These are phyloP conservation scores for Emericellopsis terricola DNA, from an alignment of 495 filamentous ascomycete species.

Conservation along the genomic window DNA sequence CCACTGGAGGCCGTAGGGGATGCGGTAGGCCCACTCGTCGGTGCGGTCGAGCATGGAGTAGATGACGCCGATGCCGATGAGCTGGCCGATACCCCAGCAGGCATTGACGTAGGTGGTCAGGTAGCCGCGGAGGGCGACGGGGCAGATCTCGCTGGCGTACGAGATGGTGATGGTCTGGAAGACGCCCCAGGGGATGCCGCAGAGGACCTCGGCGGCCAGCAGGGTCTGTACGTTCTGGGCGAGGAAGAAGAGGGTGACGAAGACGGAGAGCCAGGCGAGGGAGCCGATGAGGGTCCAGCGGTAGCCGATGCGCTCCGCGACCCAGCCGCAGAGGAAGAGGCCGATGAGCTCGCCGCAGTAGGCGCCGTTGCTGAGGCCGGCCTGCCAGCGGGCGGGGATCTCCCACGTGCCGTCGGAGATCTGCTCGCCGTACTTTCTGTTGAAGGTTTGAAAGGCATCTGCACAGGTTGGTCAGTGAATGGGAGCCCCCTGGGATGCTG, in stretches of 20 bases:
- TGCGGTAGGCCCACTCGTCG: constrained; percentile 41
- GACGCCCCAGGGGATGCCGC: constrained; percentile 59
- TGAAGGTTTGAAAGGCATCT: constrained; percentile 43
- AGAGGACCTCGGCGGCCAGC: constrained; percentile 46
- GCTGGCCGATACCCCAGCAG: constrained; percentile 65
- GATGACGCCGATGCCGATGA: constrained; percentile 60
- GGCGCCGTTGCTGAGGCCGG: constrained; percentile 45
- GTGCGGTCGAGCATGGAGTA: constrained; percentile 37
- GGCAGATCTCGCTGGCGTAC: constrained; percentile 66
- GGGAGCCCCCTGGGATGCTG: too few species aligned
- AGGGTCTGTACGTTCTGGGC: constrained; percentile 38
- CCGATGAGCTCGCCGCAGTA: constrained; percentile 11
- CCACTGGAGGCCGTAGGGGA: constrained; percentile 63
- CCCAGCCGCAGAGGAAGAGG: constrained; percentile 43
- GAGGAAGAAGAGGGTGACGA: constrained; percentile 39
- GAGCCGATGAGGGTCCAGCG: constrained; percentile 11
- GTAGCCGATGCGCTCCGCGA: constrained; percentile 44
- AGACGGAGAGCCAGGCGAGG: constrained; percentile 21
- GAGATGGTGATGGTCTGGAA: constrained; percentile 61
- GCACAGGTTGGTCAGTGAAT: neutral
- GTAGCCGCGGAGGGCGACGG: constrained; percentile 52
- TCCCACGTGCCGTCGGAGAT: constrained; percentile 40
- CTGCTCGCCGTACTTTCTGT: constrained; percentile 46
- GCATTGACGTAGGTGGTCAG: constrained; percentile 70
- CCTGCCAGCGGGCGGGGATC: constrained; percentile 57